Base-by-base conservation (phyloP, 2,329 filamentous ascomycete genomes). In the Verticillium zaregamsianum region DNA sequence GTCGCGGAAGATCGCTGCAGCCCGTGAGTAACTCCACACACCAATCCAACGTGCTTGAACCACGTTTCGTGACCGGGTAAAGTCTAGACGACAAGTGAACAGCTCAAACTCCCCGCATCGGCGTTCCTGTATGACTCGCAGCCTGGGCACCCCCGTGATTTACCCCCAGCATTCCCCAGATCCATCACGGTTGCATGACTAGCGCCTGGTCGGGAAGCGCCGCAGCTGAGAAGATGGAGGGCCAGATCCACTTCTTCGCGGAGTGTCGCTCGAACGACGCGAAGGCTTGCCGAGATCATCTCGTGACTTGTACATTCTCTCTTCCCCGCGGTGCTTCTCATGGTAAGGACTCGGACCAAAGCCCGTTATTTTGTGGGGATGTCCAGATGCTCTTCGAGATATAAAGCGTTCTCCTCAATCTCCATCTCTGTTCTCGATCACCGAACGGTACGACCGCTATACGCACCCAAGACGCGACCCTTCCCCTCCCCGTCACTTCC, bases 201-300 rank as follows among this genome's bases (percentile, higher is more conserved):
- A 23, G 56, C 5, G 45, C 20, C 4, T 40, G 14, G 17, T 11
- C 37, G 45, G 20, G 45, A 15, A 23, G 9, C 20, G 45, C 20
- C 20, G 45, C 20, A 52, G 45, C 45, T 23, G n/a, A 23, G 45
- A 20, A 52, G 20, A 23, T 11, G 45, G n/a, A 20, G 45, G 23
- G 45, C 23, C 23, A 7, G 45, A 25, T 25, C n/a, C 20, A 52
- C 45, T 14, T n/a, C 45, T 14, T 63, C 59, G 61, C 62, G 59
- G 61, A 63, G 33, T 61, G 15, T 63, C 62, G 63, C 62, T 39
- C 2, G 55, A 60, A 60, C 58, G 59, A 58, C 6, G 23, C 8
- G 7, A 17, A 7, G 15, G 17, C 37, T 15, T 40, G 3, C 37
- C 3, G 37, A 15, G 37, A 7, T 17, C 6, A 17, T 2, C 15